phyloP scores from a whole-genome alignment of 2,329 filamentous ascomycete genomes.

The Nothophaeocryptopus gaeumannii region DNA sequence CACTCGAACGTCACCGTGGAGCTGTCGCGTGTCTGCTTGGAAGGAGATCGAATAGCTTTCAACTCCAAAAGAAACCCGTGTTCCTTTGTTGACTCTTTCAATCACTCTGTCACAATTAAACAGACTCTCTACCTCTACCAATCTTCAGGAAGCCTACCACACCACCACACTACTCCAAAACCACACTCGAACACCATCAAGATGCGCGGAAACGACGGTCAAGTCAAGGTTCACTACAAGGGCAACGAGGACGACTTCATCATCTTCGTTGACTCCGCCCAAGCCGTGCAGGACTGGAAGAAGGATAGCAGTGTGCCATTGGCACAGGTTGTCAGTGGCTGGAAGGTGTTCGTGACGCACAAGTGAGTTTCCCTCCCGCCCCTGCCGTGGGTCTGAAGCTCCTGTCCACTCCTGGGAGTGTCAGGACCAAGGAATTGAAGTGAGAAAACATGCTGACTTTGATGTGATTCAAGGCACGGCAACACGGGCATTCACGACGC shows the following conservation, averaged over 20 bases:
- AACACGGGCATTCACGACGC: slow-evolving; percentile 74
- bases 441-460: slow-evolving; percentile 1
- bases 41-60: slow-evolving; percentile 14
- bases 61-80: slow-evolving; percentile 13
- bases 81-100: not conserved
- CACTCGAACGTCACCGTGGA: slow-evolving; percentile 7
- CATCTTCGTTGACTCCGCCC: slow-evolving; percentile 59
- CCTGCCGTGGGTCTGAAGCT: not conserved
- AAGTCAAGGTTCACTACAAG: slow-evolving; percentile 83
- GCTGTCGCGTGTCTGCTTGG: slow-evolving; percentile 8
- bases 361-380: slow-evolving; percentile 59
- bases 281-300: slow-evolving; percentile 77
- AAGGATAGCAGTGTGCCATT: slow-evolving; percentile 74
- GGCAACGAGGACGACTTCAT: slow-evolving; percentile 68
- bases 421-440: not conserved
- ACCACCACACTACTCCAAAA: not conserved
- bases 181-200: slow-evolving; percentile 13
- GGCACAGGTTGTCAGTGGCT: slow-evolving; percentile 79
- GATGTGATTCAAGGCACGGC: slow-evolving; percentile 63
- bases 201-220: slow-evolving; percentile 63
- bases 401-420: not conserved
- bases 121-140: not conserved
- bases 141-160: not conserved
- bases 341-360: slow-evolving; percentile 87
- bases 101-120: not conserved